Percentiles rank a stretch among this genome's conserved stretches.
Evolutionary conservation across 495 filamentous ascomycete genomes (phyloP).

Genomic region (Daldinia grandis): DNA sequence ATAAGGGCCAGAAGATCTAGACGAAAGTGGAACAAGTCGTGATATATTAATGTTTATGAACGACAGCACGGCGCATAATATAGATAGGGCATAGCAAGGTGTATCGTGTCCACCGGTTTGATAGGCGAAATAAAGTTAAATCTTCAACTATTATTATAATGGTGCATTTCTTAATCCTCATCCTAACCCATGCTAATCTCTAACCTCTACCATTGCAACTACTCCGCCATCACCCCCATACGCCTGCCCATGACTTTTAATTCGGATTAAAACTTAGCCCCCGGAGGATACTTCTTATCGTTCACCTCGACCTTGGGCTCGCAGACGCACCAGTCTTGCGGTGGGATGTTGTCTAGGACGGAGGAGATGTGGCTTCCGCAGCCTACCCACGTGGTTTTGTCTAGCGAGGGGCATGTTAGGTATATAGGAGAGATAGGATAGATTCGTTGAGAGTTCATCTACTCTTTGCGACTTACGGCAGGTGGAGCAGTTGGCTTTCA

Average conservation of each 20-base stretch:
- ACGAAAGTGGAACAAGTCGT: not conserved
- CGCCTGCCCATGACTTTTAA: not conserved
- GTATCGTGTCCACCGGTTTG: not conserved
- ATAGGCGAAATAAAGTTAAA: constrained; percentile 12
- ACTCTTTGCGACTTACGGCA: constrained; percentile 35
- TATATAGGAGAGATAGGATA: not conserved
- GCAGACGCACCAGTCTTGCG: constrained; percentile 70
- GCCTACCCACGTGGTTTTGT: constrained; percentile 73
- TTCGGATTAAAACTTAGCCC: constrained; percentile 43
- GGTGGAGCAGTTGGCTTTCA: constrained; percentile 42
- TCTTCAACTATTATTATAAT: not conserved
- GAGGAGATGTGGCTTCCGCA: constrained; percentile 73
- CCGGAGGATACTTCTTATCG: constrained; percentile 70
- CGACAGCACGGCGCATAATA: not conserved
- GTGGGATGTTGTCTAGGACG: constrained; percentile 70
- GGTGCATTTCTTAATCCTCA: too few species aligned
- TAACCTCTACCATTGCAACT: not conserved
- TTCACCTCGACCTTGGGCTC: constrained; percentile 66
- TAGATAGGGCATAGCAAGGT: not conserved
- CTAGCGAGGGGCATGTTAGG: constrained; percentile 48
- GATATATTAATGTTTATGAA: constrained; percentile 14
- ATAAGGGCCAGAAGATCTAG: constrained; percentile 42
- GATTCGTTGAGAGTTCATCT: not conserved
- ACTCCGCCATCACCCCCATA: not conserved
- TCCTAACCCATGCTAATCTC: not conserved